phyloP scores from a whole-genome alignment of 805 yeast species.

The Yarrowia sp. region DNA sequence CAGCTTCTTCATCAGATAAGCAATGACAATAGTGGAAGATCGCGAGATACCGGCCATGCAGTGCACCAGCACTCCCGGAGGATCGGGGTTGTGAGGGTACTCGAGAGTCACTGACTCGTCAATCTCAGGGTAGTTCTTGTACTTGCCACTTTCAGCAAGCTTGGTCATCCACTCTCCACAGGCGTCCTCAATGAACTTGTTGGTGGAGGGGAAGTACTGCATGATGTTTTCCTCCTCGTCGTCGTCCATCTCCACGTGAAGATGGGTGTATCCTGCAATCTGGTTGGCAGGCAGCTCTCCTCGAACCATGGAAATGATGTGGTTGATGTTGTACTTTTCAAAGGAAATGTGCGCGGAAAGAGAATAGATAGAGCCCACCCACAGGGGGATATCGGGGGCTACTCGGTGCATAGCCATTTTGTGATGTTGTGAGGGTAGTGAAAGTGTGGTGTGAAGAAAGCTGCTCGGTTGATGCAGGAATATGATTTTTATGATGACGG shows the following conservation, averaged over 20 bases:
- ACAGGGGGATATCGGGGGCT: constrained; percentile 62
- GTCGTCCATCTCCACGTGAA: constrained; percentile 74
- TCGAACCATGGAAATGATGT: constrained; percentile 67
- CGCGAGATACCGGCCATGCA: constrained; percentile 90
- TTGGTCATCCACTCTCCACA: constrained; percentile 30
- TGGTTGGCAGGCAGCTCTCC: constrained; percentile 59
- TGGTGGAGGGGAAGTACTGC: constrained; percentile 57
- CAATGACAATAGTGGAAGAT: constrained; percentile 79
- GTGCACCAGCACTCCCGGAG: constrained; percentile 41
- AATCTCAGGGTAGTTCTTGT: constrained; percentile 16
- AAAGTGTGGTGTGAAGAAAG: not conserved
- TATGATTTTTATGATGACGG: not conserved
- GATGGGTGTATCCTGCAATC: constrained; percentile 39
- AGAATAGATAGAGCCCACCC: constrained; percentile 71
- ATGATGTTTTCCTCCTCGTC: constrained; percentile 64
- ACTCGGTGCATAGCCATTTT: constrained; percentile 52
- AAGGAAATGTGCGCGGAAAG: constrained; percentile 55
- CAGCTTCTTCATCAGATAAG: constrained; percentile 82
- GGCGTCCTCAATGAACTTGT: constrained; percentile 65
- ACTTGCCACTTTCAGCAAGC: constrained; percentile 19
- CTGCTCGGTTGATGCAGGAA: not conserved
- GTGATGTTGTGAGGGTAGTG: not conserved
- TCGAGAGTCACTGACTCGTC: constrained; percentile 22
- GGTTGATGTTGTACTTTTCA: constrained; percentile 56
- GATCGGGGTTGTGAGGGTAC: constrained; percentile 32